phyloP scores from a whole-genome alignment of 1,139 yeast genomes.

The Blastobotrys illinoisensis region DNA sequence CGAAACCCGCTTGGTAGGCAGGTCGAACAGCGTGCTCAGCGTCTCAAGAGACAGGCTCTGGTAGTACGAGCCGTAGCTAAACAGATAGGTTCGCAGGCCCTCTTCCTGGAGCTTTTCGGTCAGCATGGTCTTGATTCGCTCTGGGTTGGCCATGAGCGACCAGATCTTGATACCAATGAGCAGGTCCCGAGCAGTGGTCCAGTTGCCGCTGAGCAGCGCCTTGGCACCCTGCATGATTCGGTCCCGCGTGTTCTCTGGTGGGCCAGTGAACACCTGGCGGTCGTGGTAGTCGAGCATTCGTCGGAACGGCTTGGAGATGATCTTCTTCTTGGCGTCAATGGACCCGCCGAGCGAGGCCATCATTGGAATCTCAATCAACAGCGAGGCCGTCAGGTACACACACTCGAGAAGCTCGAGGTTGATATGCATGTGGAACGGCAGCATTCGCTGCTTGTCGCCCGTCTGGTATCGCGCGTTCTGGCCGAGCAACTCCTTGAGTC shows the following conservation, averaged over 20 bases:
- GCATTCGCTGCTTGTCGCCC: conserved; percentile 70
- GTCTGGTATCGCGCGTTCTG: conserved; percentile 68
- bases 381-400: conserved; percentile 84
- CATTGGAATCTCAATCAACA: conserved; percentile 87
- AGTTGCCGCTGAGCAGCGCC: conserved; percentile 83
- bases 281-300: conserved; percentile 90
- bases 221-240: conserved; percentile 90
- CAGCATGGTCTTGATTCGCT: conserved; percentile 64
- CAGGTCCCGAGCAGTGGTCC: conserved; percentile 72
- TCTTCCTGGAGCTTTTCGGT: conserved; percentile 76
- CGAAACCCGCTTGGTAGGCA: conserved; percentile 50
- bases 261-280: conserved; percentile 93
- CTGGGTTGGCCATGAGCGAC: conserved; percentile 68
- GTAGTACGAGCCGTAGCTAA: conserved; percentile 75
- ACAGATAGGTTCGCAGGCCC: conserved; percentile 84
- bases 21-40: conserved; percentile 61
- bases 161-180: conserved; percentile 79
- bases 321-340: conserved; percentile 58
- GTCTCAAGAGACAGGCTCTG: conserved; percentile 66
- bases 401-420: conserved; percentile 92
- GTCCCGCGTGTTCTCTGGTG: conserved; percentile 95
- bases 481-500: conserved; percentile 89
- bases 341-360: conserved; percentile 56
- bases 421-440: conserved; percentile 98
- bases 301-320: conserved; percentile 78